phyloP scores from a whole-genome alignment of 2,329 filamentous ascomycete species.

The Pseudodiploospora longispora region DNA sequence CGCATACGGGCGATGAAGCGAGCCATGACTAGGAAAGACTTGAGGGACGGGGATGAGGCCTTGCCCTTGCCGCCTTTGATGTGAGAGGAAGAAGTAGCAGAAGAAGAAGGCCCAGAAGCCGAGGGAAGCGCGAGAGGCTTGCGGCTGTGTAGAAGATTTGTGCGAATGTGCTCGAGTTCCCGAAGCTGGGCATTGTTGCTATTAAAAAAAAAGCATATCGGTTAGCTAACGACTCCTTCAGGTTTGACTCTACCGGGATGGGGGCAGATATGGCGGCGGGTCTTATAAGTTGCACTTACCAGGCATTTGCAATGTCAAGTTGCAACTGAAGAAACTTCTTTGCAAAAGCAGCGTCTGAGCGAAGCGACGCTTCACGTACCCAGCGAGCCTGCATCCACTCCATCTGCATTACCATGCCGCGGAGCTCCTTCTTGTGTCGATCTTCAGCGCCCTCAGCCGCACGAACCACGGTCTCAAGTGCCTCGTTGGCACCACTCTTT shows the following conservation, averaged over 20 bases:
- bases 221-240: not conserved
- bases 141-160: conserved; percentile 31
- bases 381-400: conserved; percentile 80
- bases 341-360: conserved; percentile 73
- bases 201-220: conserved; percentile 10
- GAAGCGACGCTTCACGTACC: conserved; percentile 70
- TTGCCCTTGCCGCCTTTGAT: conserved; percentile 10
- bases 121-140: conserved; percentile 24
- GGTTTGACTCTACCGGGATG: conserved; percentile 1
- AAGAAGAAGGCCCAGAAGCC: conserved; percentile 10
- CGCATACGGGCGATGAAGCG: conserved; percentile 46
- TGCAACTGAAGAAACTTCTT: conserved; percentile 77
- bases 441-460: conserved; percentile 56
- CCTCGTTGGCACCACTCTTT: conserved; percentile 23
- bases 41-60: conserved; percentile 26
- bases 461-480: conserved; percentile 51
- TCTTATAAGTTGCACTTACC: conserved; percentile 51
- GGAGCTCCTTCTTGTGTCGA: conserved; percentile 65
- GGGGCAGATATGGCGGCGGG: conserved; percentile 1
- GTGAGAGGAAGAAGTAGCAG: not conserved
- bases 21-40: conserved; percentile 37
- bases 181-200: conserved; percentile 90
- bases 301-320: conserved; percentile 77
- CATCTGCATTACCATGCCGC: conserved; percentile 81
- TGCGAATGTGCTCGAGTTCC: conserved; percentile 72